These are phyloP conservation scores for Ostreobium quekettii DNA, from an alignment of 139 green algal genomes.

Conservation along the genomic window DNA sequence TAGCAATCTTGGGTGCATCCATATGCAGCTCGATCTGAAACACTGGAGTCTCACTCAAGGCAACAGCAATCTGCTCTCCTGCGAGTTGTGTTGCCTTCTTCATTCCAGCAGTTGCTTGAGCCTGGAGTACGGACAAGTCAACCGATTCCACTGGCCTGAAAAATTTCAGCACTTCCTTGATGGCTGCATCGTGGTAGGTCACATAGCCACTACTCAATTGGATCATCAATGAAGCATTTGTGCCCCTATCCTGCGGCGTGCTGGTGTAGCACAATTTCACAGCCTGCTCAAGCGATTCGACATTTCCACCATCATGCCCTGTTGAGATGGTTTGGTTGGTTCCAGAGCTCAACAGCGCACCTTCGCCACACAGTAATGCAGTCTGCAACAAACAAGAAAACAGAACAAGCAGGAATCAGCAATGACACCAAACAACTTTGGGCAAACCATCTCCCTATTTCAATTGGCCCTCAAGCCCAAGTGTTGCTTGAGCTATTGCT, in stretches of 20 bases:
- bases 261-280: no score
- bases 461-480: no score
- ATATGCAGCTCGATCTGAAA: slow-evolving; percentile 15
- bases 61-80: not conserved
- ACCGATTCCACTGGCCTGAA: slow-evolving; percentile 45
- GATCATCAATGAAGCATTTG: slow-evolving; percentile 42
- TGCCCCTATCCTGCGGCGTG: slow-evolving; percentile 37
- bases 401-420: no score
- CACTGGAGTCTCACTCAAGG: not conserved
- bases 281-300: no score
- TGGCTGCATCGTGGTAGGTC: slow-evolving; percentile 51
- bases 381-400: no score
- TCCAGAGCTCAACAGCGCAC: no score
- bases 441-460: no score
- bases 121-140: slow-evolving; percentile 40
- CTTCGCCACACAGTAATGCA: no score
- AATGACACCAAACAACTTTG: no score
- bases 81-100: slow-evolving; percentile 26
- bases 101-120: slow-evolving; percentile 42
- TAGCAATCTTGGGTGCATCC: slow-evolving; percentile 4
- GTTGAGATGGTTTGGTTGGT: no score
- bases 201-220: slow-evolving; percentile 65
- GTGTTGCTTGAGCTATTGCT: no score
- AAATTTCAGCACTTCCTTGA: slow-evolving; percentile 59
- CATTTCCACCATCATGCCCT: no score